Percentiles rank a stretch among this genome's conserved stretches.
Evolutionary conservation across 164 flowering plant genomes (phyloP).

Genomic region (Vitis riparia): DNA sequence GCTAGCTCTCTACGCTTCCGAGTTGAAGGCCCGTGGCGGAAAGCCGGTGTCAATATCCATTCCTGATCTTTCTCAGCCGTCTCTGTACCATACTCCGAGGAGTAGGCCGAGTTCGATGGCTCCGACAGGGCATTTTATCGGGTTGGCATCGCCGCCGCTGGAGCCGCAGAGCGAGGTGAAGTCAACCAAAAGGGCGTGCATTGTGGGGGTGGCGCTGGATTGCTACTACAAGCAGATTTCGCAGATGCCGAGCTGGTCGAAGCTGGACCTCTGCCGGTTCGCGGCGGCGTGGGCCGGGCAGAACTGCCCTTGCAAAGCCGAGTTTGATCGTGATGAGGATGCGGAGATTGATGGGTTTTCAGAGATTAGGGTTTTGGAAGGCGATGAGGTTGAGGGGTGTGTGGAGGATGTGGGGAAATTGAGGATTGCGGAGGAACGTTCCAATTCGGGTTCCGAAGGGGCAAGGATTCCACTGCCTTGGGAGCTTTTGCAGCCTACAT

Average conservation of each 20-base stretch:
- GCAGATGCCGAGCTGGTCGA: constrained; percentile 89
- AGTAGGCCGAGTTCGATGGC: constrained; percentile 9
- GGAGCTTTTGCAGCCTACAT: constrained; percentile 81
- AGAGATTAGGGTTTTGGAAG: too few species aligned
- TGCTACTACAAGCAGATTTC: constrained; percentile 76
- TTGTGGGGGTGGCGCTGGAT: constrained; percentile 73
- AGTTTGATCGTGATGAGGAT: constrained; percentile 24
- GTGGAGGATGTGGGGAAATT: constrained; percentile 37
- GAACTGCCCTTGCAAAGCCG: constrained; percentile 54
- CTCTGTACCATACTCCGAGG: constrained; percentile 77
- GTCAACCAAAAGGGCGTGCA: constrained; percentile 77
- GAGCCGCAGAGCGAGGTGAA: constrained; percentile 86
- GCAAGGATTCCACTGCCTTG: constrained; percentile 85
- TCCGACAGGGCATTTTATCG: constrained; percentile 28
- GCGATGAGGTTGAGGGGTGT: constrained; percentile 1
- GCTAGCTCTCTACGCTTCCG: constrained; percentile 64
- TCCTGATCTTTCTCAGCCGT: constrained; percentile 82
- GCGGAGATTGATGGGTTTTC: background rate
- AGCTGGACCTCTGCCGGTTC: constrained; percentile 64
- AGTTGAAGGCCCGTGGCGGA: constrained; percentile 67
- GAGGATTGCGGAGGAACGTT: constrained; percentile 30
- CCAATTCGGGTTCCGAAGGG: constrained; percentile 29
- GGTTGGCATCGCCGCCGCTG: constrained; percentile 58
- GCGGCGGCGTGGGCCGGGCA: constrained; percentile 82
- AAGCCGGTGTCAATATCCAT: constrained; percentile 63